Conservation (phyloP, 176 grass and related monocot species). For the Leersia perrieri region DNA sequence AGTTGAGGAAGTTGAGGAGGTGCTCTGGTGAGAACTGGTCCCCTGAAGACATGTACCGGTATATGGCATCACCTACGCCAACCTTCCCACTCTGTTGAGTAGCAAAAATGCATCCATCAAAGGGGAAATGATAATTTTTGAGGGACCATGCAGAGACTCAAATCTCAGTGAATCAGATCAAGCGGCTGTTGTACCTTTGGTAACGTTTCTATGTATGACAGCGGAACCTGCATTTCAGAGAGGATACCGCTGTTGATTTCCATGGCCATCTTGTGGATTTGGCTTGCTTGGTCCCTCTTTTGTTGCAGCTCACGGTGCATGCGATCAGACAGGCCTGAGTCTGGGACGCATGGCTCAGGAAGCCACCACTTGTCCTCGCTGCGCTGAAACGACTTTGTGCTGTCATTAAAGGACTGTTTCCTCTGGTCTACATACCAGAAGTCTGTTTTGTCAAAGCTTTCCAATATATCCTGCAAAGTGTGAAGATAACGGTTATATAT, state of each 20-base stretch:
- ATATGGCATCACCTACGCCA: conserved; percentile 70
- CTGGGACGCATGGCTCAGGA: conserved; percentile 76
- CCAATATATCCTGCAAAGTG: conserved; percentile 74
- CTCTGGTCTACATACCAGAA: conserved; percentile 85
- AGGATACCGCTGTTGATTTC: conserved; percentile 87
- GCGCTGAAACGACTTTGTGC: conserved; percentile 59
- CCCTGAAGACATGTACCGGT: conserved; percentile 69
- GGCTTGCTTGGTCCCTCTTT: conserved; percentile 80
- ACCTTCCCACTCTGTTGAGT: conserved; percentile 58
- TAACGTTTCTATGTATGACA: conserved; percentile 71
- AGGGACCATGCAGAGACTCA: background rate
- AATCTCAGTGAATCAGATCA: background rate
- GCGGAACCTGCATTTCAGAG: conserved; percentile 82
- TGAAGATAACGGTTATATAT: background rate
- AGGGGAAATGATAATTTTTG: background rate
- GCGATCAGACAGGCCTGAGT: conserved; percentile 56
- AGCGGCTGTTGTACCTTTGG: conserved; percentile 58
- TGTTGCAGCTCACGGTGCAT: conserved; percentile 75
- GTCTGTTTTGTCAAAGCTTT: conserved; percentile 77
- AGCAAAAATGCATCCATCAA: conserved; percentile 22
- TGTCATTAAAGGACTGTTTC: conserved; percentile 58
- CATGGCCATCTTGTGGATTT: conserved; percentile 99
- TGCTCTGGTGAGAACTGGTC: conserved; percentile 82
- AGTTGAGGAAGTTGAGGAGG: conserved; percentile 66
- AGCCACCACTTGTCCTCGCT: conserved; percentile 90